Evolutionary conservation across 2,329 filamentous ascomycete genomes (phyloP).

Genomic region (Pestalotiopsis sp.): DNA sequence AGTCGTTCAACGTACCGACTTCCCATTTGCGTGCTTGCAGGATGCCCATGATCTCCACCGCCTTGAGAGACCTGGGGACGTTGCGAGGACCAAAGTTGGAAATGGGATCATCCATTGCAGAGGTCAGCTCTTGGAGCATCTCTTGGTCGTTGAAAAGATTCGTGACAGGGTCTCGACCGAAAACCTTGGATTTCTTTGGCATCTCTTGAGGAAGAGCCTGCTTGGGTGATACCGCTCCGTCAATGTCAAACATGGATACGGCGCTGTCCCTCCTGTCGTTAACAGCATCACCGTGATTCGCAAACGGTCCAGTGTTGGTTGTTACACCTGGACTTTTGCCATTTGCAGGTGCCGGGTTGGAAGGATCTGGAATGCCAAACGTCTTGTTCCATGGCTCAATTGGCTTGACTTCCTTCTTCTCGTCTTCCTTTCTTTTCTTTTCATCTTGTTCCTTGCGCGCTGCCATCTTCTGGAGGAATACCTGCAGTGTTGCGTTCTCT

Average conservation of each 20-base stretch:
- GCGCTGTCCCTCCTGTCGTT: not conserved
- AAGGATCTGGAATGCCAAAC: slow-evolving; percentile 22
- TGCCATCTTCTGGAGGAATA: not conserved
- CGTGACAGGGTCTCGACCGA: not conserved
- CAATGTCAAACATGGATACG: slow-evolving; percentile 14
- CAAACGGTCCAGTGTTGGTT: not conserved
- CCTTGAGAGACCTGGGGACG: slow-evolving; percentile 59
- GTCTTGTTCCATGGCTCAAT: slow-evolving; percentile 24
- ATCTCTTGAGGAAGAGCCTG: not conserved
- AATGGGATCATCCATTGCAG: slow-evolving; percentile 63
- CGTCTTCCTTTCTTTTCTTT: slow-evolving; percentile 10
- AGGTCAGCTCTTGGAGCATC: slow-evolving; percentile 60
- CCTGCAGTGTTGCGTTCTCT: slow-evolving; percentile 19
- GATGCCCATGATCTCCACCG: slow-evolving; percentile 66
- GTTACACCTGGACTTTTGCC: not conserved
- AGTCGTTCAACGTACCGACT: slow-evolving; percentile 65
- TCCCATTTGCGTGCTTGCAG: slow-evolving; percentile 65
- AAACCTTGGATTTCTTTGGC: not conserved
- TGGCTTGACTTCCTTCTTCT: not conserved
- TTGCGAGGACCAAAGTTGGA: slow-evolving; percentile 62
- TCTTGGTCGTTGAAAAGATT: slow-evolving; percentile 42
- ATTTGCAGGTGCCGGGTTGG: slow-evolving; percentile 4
- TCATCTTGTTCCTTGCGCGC: slow-evolving; percentile 11
- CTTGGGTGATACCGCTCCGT: not conserved
- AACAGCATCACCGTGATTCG: not conserved